Percentiles rank a stretch among this genome's conserved stretches.
Conservation (phyloP, 2,329 filamentous ascomycete genomes). For the Cercospora sp. region DNA sequence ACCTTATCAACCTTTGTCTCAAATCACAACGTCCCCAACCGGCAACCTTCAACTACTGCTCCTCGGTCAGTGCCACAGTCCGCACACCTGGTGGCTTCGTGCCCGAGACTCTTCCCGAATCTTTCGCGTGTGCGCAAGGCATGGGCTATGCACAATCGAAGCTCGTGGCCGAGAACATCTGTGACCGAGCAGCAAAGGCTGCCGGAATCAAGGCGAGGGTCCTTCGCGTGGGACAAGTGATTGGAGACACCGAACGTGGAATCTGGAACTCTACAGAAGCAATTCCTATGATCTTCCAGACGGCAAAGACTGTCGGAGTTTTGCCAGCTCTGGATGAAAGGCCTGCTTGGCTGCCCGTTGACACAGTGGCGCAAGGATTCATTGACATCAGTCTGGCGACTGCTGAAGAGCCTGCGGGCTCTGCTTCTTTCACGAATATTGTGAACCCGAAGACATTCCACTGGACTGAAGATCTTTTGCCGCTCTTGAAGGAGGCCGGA, state of each 20-base stretch:
- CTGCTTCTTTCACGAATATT: slow-evolving; percentile 22
- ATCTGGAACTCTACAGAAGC: slow-evolving; percentile 48
- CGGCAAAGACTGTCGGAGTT: slow-evolving; percentile 41
- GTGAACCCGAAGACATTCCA: slow-evolving; percentile 53
- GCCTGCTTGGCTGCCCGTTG: slow-evolving; percentile 51
- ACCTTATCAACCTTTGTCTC: slow-evolving; percentile 35
- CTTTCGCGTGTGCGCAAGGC: slow-evolving; percentile 22
- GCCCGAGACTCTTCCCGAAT: slow-evolving; percentile 37
- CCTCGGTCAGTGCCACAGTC: slow-evolving; percentile 38
- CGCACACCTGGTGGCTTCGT: slow-evolving; percentile 28
- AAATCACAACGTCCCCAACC: slow-evolving; percentile 26
- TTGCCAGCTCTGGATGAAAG: slow-evolving; percentile 43
- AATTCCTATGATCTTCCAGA: slow-evolving; percentile 46
- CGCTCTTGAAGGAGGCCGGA: slow-evolving; percentile 49
- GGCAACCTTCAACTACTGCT: slow-evolving; percentile 42
- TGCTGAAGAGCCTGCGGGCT: slow-evolving; percentile 17
- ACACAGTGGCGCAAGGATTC: slow-evolving; percentile 40
- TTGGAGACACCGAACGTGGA: slow-evolving; percentile 29
- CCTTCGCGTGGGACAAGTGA: slow-evolving; percentile 35
- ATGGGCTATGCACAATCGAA: slow-evolving; percentile 46
- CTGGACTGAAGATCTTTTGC: slow-evolving; percentile 57
- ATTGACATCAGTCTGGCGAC: not conserved
- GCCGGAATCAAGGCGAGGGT: slow-evolving; percentile 31
- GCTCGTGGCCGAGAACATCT: slow-evolving; percentile 40
- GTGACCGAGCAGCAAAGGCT: slow-evolving; percentile 34